Evolutionary conservation across 139 green algal genomes (phyloP), one percentile per base, ranked within the genome.

Genomic region (Auxenochlorella pyrenoidosa): DNA sequence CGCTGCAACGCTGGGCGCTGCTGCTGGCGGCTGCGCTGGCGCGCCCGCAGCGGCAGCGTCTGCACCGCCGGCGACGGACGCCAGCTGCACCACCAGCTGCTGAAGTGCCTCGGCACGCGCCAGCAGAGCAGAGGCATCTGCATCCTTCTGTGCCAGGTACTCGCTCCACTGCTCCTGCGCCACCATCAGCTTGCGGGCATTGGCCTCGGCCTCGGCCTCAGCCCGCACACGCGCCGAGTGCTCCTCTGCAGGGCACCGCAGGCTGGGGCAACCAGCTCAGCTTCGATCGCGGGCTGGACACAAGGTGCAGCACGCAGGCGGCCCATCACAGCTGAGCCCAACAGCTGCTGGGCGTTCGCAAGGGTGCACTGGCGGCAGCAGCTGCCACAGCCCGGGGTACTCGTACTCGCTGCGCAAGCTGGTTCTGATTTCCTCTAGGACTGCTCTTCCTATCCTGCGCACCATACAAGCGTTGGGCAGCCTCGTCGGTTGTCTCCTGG

Each of bases 101-200:
- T 90, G 68, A 38, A 95, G 43, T n/a, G 88, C 76, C 30, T 90
- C 58, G 10, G 89, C 90, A 21, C 93, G 84, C 75, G 86, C 66
- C 38, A 94, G 59, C 71, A 95, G 82, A 5, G 28, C 75, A 2
- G 79, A 59, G 0, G 87, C 88, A 36, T 93, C 91, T 5, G 81
- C 58, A 32, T 89, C 91, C 60, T 95, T 95, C 36, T 96, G 89
- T 0, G n/a, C n/a, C 1, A 95, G 92, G 41, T 95, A 97, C 84
- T 98, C 96, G 22, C 91, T 89, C n/a, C 90, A 88, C 90, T 98
- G 96, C 87, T 97, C 90, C 84, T 97, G 94, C 0, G 93, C 93
- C 1, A 98, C 96, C 4, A 87, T 76, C 21, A 98, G 89, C 0
- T 93, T 89, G 40, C 93, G 91, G 10, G 86, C 86, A 0, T 85